phyloP scores from a whole-genome alignment of 2,329 filamentous ascomycete species.

The Hawksworthiomyces lignivorus region DNA sequence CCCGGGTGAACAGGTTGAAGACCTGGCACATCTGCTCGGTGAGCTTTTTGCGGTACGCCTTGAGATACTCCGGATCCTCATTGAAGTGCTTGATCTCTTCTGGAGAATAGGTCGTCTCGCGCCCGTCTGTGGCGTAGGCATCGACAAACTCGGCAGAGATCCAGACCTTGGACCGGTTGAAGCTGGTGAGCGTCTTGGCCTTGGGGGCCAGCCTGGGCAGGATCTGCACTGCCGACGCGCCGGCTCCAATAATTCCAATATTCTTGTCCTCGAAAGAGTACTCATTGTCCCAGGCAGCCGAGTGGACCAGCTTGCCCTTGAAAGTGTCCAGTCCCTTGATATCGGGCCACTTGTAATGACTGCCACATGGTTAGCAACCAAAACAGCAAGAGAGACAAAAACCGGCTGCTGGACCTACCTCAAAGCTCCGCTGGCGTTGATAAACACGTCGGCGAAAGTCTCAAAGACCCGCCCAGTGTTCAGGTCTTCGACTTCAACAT shows the following conservation, averaged over 20 bases:
- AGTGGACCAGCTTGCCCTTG: slow-evolving; percentile 21
- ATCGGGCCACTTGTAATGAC: slow-evolving; percentile 6
- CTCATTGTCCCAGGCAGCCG: slow-evolving; percentile 20
- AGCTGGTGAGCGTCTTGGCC: slow-evolving; percentile 2
- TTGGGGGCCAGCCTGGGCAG: slow-evolving; percentile 6
- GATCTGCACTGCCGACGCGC: slow-evolving; percentile 25
- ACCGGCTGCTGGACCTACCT: no score
- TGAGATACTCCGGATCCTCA: slow-evolving; percentile 8
- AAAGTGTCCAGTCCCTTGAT: slow-evolving; percentile 17
- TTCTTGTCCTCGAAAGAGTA: slow-evolving; percentile 21
- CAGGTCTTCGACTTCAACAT: no score
- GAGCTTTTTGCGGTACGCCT: slow-evolving; percentile 6
- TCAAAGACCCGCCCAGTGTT: no score
- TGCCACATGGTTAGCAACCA: no score
- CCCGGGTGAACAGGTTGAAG: slow-evolving; percentile 6
- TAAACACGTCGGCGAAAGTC: no score
- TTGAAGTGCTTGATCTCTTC: slow-evolving; percentile 2
- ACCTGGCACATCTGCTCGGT: slow-evolving; percentile 4
- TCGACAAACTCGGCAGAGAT: no score
- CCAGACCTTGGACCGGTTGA: slow-evolving; percentile 2
- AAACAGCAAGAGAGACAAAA: no score
- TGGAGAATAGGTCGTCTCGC: no score
- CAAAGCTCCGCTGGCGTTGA: no score
- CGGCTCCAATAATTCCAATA: slow-evolving; percentile 30
- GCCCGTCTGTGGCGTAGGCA: slow-evolving; percentile 4